Percentiles rank a stretch among this genome's conserved stretches.
Evolutionary conservation across 2,329 filamentous ascomycete genomes (phyloP).

Genomic region (Westerdykella ornata): DNA sequence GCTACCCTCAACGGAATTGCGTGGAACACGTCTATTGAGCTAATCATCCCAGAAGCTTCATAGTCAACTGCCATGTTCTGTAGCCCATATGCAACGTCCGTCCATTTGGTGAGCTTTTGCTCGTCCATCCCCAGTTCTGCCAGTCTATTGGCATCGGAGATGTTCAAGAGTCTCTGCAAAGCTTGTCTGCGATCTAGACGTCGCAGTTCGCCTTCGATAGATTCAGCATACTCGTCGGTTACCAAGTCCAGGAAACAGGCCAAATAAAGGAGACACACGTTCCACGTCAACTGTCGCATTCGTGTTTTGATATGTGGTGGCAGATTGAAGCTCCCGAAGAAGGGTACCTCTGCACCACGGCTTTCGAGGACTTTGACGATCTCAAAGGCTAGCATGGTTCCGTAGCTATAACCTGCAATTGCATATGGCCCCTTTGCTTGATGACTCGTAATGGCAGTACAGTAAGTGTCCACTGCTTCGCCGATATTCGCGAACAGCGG

Average conservation of each 20-base stretch:
- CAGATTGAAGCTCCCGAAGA: constrained; percentile 44
- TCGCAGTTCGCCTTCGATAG: constrained; percentile 11
- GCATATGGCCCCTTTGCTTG: constrained; percentile 50
- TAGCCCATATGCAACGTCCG: constrained; percentile 32
- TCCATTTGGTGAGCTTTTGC: constrained; percentile 31
- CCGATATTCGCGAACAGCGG: constrained; percentile 37
- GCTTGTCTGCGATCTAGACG: constrained; percentile 8
- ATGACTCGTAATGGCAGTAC: constrained; percentile 32
- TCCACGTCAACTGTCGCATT: constrained; percentile 40
- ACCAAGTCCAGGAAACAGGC: constrained; percentile 39
- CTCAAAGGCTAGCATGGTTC: constrained; percentile 48
- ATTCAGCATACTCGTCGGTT: constrained; percentile 23
- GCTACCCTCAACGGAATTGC: constrained; percentile 30
- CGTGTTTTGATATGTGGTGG: constrained; percentile 45
- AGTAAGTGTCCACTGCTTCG: constrained; percentile 41
- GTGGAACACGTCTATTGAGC: constrained; percentile 41
- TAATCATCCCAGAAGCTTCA: constrained; percentile 38
- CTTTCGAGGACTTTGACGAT: constrained; percentile 42
- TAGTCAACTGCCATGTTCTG: constrained; percentile 40
- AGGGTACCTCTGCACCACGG: constrained; percentile 33
- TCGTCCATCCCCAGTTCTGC: constrained; percentile 28
- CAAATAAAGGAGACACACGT: constrained; percentile 38
- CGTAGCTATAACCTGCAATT: constrained; percentile 49
- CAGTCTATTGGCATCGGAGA: constrained; percentile 12
- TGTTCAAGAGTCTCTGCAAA: constrained; percentile 16